phyloP scores from a whole-genome alignment of 805 yeast species.

The Hanseniaspora pseudoguilliermondii region DNA sequence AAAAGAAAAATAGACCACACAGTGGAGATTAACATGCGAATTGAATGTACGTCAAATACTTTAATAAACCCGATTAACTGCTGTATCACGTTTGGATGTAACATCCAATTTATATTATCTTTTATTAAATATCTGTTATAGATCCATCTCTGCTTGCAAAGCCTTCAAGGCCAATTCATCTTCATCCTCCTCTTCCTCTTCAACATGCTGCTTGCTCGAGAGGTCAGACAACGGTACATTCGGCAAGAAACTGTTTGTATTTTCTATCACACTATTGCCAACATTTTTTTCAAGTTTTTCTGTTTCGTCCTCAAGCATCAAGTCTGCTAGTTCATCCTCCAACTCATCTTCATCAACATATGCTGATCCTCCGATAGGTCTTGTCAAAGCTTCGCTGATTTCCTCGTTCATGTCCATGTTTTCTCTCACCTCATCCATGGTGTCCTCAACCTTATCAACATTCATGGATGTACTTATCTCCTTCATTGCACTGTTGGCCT shows the following conservation, averaged over 20 bases:
- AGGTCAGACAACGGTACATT: conserved; percentile 12
- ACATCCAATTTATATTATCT: too few relatives aligned
- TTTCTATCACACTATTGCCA: conserved; percentile 1
- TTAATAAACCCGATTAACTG: background rate
- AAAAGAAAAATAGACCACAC: background rate
- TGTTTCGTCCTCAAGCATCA: conserved; percentile 71
- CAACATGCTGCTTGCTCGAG: conserved; percentile 19
- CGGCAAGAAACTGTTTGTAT: conserved; percentile 8
- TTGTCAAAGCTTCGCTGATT: conserved; percentile 87
- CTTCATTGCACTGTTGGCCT: conserved; percentile 94
- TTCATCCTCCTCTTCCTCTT: conserved; percentile 53
- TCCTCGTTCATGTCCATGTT: conserved; percentile 92
- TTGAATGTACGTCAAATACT: background rate
- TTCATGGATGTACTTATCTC: conserved; percentile 89
- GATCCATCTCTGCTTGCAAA: conserved; percentile 77
- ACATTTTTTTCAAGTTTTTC: conserved; percentile 34
- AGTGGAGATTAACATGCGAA: background rate
- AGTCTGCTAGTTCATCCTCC: conserved; percentile 81
- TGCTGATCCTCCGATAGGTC: conserved; percentile 71
- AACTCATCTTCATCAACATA: conserved; percentile 77
- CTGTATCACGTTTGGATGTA: background rate
- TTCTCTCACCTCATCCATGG: conserved; percentile 96
- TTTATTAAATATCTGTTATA: conserved; percentile 27
- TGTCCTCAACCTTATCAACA: conserved; percentile 90
- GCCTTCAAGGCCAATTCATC: conserved; percentile 73